Conservation (phyloP, 768 basidiomycete genomes). For the Suillus occidentalis region DNA sequence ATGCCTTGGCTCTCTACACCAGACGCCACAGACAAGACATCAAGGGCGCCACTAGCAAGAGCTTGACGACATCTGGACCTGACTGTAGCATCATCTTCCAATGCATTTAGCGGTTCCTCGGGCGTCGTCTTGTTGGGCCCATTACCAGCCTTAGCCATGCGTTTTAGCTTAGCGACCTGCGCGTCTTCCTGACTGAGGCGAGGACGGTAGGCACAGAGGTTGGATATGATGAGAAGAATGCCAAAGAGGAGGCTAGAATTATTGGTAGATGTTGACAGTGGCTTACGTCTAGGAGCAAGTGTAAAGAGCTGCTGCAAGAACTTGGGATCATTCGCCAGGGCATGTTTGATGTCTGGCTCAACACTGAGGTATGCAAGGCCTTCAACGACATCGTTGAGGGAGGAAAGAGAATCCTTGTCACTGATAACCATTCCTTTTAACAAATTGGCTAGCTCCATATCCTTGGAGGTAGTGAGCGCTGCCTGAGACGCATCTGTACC, state of each 20-base stretch:
- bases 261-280: constrained; percentile 24
- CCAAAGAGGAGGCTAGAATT: constrained; percentile 72
- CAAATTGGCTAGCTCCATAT: constrained; percentile 48
- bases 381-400: constrained; percentile 70
- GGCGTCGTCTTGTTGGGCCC: constrained; percentile 32
- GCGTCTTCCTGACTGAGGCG: constrained; percentile 76
- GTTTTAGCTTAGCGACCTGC: constrained; percentile 77
- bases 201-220: constrained; percentile 71
- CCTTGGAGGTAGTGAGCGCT: constrained; percentile 24
- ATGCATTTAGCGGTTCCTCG: constrained; percentile 30
- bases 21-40: constrained; percentile 59
- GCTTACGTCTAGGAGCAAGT: constrained; percentile 53
- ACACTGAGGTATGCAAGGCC: constrained; percentile 82
- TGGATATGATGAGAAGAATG: constrained; percentile 69
- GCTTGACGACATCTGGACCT: constrained; percentile 56
- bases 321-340: constrained; percentile 48
- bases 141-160: constrained; percentile 59
- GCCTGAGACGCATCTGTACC: constrained; percentile 15
- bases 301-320: constrained; percentile 62
- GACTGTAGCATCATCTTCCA: constrained; percentile 72
- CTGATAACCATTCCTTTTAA: constrained; percentile 59
- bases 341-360: constrained; percentile 61
- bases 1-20: constrained; percentile 64
- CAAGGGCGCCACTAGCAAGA: constrained; percentile 61
- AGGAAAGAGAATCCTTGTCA: constrained; percentile 36